These are phyloP conservation scores for Blastobotrys malaysiensis DNA, from an alignment of 1,139 yeast species.

Conservation along the genomic window DNA sequence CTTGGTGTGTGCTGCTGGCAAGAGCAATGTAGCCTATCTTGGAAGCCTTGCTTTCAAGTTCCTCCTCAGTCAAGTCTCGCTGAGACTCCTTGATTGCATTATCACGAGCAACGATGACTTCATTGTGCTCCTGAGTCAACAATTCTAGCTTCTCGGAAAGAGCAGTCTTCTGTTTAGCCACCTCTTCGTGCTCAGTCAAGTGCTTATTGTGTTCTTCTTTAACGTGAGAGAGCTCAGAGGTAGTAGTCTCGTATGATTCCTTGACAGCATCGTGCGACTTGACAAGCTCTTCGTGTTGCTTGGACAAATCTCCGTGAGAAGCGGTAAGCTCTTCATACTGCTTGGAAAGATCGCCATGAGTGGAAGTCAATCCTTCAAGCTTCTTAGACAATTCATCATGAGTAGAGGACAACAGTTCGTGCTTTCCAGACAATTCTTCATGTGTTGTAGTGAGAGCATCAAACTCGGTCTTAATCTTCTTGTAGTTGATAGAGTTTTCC, in stretches of 20 bases:
- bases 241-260: background rate
- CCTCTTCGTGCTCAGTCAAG: conserved; percentile 3
- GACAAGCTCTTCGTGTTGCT: background rate
- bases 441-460: background rate
- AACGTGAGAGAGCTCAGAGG: background rate
- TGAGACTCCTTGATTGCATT: conserved; percentile 9
- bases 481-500: conserved; percentile 13
- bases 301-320: background rate
- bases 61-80: conserved; percentile 24
- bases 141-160: background rate
- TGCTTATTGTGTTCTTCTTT: conserved; percentile 4
- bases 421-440: background rate
- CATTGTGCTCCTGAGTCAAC: background rate
- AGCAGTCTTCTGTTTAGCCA: conserved; percentile 5
- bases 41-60: conserved; percentile 35
- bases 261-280: background rate
- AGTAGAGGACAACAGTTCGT: background rate
- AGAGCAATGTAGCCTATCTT: conserved; percentile 30
- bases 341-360: background rate
- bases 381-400: background rate
- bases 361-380: background rate
- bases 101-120: background rate
- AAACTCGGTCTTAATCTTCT: conserved; percentile 1
- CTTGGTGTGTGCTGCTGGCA: conserved; percentile 11
- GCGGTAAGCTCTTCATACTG: conserved; percentile 1